Evolutionary conservation across 1,284 basidiomycete species (phyloP).

Genomic region (Sparassis latifolia): DNA sequence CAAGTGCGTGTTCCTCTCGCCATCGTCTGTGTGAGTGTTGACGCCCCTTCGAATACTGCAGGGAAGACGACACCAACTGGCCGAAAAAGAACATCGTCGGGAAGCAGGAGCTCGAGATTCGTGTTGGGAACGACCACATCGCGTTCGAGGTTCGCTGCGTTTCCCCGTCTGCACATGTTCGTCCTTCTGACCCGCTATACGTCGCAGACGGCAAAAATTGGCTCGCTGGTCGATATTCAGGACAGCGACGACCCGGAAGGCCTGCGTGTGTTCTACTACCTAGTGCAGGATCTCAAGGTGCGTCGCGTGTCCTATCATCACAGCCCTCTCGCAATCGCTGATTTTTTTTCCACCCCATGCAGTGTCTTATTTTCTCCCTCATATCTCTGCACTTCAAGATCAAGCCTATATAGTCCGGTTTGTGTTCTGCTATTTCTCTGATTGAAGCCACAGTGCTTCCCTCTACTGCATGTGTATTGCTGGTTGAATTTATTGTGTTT

Average conservation of each 20-base stretch:
- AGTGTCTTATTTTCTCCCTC: slow-evolving; percentile 97
- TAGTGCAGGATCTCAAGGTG: slow-evolving; percentile 96
- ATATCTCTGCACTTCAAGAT: slow-evolving; percentile 99
- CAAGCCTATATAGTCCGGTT: slow-evolving; percentile 77
- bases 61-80: slow-evolving; percentile 98
- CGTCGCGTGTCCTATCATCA: slow-evolving; percentile 11
- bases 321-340: slow-evolving; percentile 2
- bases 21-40: not conserved
- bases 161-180: not conserved
- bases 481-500: not conserved
- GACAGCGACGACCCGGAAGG: slow-evolving; percentile 98
- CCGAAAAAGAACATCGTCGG: slow-evolving; percentile 98
- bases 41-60: slow-evolving; percentile 25
- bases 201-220: slow-evolving; percentile 91
- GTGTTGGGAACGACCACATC: slow-evolving; percentile 93
- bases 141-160: slow-evolving; percentile 80
- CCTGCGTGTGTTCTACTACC: slow-evolving; percentile 96
- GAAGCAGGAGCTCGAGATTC: slow-evolving; percentile 95
- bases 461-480: not conserved
- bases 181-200: not conserved
- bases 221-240: slow-evolving; percentile 92
- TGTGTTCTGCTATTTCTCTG: not conserved
- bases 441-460: not conserved
- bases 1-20: slow-evolving; percentile 51
- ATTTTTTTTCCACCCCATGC: slow-evolving; percentile 3